Percentiles rank a stretch among this genome's conserved stretches.
Evolutionary conservation across 1,284 basidiomycete genomes (phyloP).

Genomic region (Marasmius sp.): DNA sequence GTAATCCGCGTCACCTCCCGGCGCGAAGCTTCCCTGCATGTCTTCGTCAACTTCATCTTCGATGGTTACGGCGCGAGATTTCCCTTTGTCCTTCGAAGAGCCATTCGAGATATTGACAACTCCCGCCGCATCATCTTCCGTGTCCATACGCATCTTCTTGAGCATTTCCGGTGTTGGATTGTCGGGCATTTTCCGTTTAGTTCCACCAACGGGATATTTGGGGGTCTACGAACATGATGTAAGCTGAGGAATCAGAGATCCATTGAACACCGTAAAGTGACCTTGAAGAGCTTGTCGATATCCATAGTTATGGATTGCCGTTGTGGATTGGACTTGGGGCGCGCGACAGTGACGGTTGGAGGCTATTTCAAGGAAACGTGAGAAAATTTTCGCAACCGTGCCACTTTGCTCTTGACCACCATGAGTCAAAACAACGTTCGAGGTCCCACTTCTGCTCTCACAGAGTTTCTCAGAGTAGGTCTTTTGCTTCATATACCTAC

Average conservation of each 20-base stretch:
- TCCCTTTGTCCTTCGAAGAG: conserved; percentile 23
- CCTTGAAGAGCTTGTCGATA: conserved; percentile 83
- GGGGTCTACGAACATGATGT: conserved; percentile 50
- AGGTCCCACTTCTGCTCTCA: conserved; percentile 89
- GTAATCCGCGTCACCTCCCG: conserved; percentile 86
- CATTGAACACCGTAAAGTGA: conserved; percentile 23
- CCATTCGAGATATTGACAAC: not conserved
- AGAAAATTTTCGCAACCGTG: not conserved
- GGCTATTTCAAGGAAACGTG: not conserved
- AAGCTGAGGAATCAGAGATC: not conserved
- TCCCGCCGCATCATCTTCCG: conserved; percentile 20
- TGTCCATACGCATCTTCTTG: conserved; percentile 71
- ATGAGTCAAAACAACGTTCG: conserved; percentile 64
- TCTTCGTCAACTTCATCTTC: conserved; percentile 36
- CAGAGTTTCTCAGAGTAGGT: conserved; percentile 85
- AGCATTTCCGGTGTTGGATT: conserved; percentile 80
- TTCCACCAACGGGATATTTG: conserved; percentile 60
- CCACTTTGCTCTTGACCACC: not conserved
- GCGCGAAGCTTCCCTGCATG: conserved; percentile 54
- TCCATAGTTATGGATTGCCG: conserved; percentile 53
- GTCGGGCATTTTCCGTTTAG: conserved; percentile 82
- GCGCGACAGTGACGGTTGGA: not conserved
- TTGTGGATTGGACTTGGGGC: not conserved
- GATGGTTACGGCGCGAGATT: conserved; percentile 50
- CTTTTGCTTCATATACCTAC: not conserved